Percentiles rank a stretch among this genome's conserved stretches.
These are phyloP conservation scores for Rhodotorula sp. DNA, from an alignment of 1,284 basidiomycete species.

Conservation along the genomic window DNA sequence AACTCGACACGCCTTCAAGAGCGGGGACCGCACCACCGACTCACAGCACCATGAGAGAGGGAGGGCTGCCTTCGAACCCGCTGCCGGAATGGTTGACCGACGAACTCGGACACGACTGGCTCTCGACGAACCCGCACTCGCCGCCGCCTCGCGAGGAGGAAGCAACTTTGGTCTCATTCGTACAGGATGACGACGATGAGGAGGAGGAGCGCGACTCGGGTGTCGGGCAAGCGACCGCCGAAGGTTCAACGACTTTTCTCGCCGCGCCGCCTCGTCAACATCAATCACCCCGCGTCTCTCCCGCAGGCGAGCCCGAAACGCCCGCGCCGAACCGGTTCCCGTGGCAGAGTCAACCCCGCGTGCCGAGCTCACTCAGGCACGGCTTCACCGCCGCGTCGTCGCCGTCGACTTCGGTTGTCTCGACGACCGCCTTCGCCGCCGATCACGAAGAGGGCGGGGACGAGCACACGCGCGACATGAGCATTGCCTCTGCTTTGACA, in stretches of 20 bases:
- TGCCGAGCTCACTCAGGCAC: slow-evolving; percentile 28
- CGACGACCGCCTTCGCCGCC: not conserved
- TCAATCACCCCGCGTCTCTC: not conserved
- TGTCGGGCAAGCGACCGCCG: not conserved
- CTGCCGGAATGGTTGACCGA: slow-evolving; percentile 6
- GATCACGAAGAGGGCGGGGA: no score
- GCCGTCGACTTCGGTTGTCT: slow-evolving; percentile 5
- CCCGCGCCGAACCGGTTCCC: slow-evolving; percentile 6
- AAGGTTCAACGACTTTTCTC: not conserved
- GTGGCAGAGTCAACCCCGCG: slow-evolving; percentile 22
- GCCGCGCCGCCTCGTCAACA: not conserved
- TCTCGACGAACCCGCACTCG: not conserved
- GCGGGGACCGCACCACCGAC: not conserved
- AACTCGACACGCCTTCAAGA: slow-evolving; percentile 1
- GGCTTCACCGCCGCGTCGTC: slow-evolving; percentile 18
- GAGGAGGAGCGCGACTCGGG: no score
- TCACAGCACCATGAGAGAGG: not conserved
- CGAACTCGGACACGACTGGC: slow-evolving; percentile 10
- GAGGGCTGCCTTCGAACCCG: not conserved
- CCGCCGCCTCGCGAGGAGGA: not conserved
- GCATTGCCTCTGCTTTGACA: not conserved
- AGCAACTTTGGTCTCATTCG: not conserved
- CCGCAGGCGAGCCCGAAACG: not conserved
- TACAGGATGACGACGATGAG: not conserved
- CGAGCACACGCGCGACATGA: not conserved